Conservation (phyloP, 2,329 filamentous ascomycete species). For the Sclerotinia glacialis region DNA sequence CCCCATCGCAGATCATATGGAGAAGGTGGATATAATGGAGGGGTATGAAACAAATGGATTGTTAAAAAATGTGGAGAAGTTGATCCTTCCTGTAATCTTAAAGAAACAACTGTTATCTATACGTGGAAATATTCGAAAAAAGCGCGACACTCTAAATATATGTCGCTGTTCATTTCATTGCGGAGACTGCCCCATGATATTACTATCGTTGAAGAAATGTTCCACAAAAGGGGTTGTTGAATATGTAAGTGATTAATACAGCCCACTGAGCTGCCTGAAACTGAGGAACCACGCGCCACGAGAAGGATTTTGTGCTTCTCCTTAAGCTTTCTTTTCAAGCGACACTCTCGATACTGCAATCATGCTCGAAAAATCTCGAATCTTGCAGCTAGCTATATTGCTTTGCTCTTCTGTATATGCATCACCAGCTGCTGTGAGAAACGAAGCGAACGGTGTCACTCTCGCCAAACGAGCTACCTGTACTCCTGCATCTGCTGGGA, state of each 20-base stretch:
- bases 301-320: neutral
- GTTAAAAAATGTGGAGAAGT: neutral
- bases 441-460: neutral
- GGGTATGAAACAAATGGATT: neutral
- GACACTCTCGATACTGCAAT: neutral
- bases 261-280: no score
- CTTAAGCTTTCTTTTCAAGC: neutral
- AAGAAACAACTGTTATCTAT: neutral
- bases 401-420: neutral
- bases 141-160: neutral
- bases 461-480: slow-evolving; percentile 32
- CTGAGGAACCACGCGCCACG: neutral
- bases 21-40: neutral
- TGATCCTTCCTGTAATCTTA: neutral
- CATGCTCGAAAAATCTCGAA: neutral
- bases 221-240: neutral
- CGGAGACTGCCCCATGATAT: no score
- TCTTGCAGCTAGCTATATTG: slow-evolving; percentile 1
- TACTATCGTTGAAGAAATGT: neutral
- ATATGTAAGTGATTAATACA: neutral
- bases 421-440: neutral
- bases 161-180: neutral
- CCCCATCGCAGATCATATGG: neutral
- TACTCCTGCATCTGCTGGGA: slow-evolving; percentile 28
- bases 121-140: slow-evolving; percentile 12